Evolutionary conservation across 331 rosid genomes (phyloP).

Genomic region (Pyrus hybrid): DNA sequence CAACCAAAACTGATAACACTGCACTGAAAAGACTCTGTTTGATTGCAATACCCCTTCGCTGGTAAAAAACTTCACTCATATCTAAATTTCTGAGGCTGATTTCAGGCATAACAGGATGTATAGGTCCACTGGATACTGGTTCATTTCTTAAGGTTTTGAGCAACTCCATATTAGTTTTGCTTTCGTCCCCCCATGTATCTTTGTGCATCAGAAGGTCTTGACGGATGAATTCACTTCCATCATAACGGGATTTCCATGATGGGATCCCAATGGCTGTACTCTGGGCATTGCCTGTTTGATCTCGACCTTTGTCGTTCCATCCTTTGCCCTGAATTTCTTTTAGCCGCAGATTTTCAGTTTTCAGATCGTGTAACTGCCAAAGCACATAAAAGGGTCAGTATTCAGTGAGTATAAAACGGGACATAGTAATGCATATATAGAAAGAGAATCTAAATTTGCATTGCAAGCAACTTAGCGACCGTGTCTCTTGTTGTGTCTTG

Average conservation of each 20-base stretch:
- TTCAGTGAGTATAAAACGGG: not conserved
- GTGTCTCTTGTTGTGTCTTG: not conserved
- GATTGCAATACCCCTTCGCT: conserved; percentile 45
- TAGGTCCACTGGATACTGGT: not conserved
- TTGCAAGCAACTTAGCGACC: not conserved
- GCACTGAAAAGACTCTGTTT: conserved; percentile 66
- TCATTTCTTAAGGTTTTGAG: conserved; percentile 31
- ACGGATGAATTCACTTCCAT: conserved; percentile 25
- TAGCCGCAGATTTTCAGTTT: conserved; percentile 44
- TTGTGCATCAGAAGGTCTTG: conserved; percentile 30
- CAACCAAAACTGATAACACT: conserved; percentile 56
- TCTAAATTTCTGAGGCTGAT: conserved; percentile 18
- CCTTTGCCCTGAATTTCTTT: conserved; percentile 46
- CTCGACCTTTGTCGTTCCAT: conserved; percentile 37
- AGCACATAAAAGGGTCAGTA: not conserved
- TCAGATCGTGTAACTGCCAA: conserved; percentile 49
- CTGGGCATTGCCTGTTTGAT: conserved; percentile 4
- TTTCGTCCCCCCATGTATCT: conserved; percentile 30
- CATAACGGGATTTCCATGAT: conserved; percentile 32
- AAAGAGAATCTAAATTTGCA: not conserved
- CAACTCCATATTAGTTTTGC: conserved; percentile 22
- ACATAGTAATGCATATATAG: not conserved
- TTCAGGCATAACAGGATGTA: conserved; percentile 19
- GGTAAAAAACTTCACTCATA: conserved; percentile 12
- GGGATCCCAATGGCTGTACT: conserved; percentile 12